A percentile compares a stretch with the other conserved stretches of the same genome.
phyloP scores from a whole-genome alignment of 345 rosid species.

The Pistacia vera region DNA sequence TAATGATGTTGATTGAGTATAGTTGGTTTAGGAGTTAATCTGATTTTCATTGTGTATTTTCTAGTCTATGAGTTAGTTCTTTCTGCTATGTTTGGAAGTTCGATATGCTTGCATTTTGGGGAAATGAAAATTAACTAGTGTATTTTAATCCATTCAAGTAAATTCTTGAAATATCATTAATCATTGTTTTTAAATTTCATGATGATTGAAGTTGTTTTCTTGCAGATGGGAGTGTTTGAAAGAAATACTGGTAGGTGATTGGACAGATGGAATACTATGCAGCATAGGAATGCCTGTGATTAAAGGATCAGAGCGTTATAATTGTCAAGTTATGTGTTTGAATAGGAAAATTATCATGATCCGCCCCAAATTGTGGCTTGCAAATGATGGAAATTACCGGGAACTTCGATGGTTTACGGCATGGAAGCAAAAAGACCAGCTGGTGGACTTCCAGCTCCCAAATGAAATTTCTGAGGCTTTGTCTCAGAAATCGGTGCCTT shows the following conservation, averaged over 20 bases:
- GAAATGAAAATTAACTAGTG: not conserved
- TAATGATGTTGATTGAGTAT: too few species aligned
- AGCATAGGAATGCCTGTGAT: slow-evolving; percentile 94
- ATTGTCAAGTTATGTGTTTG: slow-evolving; percentile 89
- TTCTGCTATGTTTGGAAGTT: not conserved
- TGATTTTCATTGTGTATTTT: not conserved
- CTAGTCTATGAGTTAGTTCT: not conserved
- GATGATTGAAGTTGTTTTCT: slow-evolving; percentile 7
- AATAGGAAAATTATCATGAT: slow-evolving; percentile 82
- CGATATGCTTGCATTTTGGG: not conserved
- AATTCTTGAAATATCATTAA: too few species aligned
- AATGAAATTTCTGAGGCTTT: slow-evolving; percentile 67
- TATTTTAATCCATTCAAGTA: not conserved
- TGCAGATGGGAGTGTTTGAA: slow-evolving; percentile 96
- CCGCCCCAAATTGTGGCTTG: slow-evolving; percentile 94
- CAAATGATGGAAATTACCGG: slow-evolving; percentile 86
- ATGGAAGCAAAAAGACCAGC: slow-evolving; percentile 76
- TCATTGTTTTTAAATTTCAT: not conserved
- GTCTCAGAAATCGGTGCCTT: slow-evolving; percentile 74
- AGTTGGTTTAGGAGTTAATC: too few species aligned
- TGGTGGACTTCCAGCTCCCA: slow-evolving; percentile 82
- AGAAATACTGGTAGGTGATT: slow-evolving; percentile 74
- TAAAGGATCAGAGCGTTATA: slow-evolving; percentile 90
- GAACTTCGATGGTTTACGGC: slow-evolving; percentile 92
- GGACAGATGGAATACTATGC: slow-evolving; percentile 86